Evolutionary conservation across 345 rosid genomes (phyloP).

Genomic region (Eucalyptus sp.): DNA sequence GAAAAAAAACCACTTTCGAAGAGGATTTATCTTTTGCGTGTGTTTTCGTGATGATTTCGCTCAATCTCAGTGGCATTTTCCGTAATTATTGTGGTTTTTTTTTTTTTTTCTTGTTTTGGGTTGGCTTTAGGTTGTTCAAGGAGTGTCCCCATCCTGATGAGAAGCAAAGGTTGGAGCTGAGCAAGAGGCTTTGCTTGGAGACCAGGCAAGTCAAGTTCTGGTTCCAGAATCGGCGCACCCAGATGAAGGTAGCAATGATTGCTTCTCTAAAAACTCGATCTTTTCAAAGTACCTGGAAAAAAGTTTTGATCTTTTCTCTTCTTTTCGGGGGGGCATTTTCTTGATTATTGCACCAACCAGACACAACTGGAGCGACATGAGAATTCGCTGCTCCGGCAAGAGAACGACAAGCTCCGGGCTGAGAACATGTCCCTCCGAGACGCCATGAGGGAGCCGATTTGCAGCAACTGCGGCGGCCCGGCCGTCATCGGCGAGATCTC

Average conservation of each 20-base stretch:
- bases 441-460: constrained; percentile 85
- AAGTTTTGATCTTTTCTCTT: neutral
- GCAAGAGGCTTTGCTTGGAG: constrained; percentile 69
- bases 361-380: constrained; percentile 90
- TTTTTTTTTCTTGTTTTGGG: neutral
- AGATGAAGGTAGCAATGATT: constrained; percentile 63
- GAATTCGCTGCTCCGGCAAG: constrained; percentile 72
- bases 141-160: constrained; percentile 98
- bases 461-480: constrained; percentile 86
- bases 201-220: constrained; percentile 95
- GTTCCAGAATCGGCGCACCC: constrained; percentile 97
- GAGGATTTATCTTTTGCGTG: neutral
- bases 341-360: constrained; percentile 13
- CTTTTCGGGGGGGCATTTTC: neutral
- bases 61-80: neutral
- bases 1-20: neutral
- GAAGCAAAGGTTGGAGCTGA: constrained; percentile 80
- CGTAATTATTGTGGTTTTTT: neutral
- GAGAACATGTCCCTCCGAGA: constrained; percentile 91
- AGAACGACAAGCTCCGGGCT: constrained; percentile 79
- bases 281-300: neutral
- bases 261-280: neutral
- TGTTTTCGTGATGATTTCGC: neutral
- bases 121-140: constrained; percentile 44
- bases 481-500: constrained; percentile 74